Conservation (phyloP, 345 rosid genomes). For the Sonneratia alba region DNA sequence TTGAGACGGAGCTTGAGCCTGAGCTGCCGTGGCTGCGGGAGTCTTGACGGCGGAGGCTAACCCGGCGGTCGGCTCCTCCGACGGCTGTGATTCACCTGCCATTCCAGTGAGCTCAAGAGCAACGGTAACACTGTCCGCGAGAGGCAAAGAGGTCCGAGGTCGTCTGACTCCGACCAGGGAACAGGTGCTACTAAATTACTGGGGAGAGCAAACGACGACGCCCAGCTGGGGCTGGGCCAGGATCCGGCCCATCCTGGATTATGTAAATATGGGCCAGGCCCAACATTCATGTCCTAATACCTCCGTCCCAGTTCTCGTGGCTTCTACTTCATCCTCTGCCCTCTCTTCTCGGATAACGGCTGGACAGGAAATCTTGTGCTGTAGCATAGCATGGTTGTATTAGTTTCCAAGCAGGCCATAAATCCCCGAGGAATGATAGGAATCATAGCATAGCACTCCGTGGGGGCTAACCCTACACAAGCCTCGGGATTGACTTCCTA, state of each 20-base stretch:
- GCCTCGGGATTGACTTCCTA: no score
- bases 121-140: slow-evolving; percentile 10
- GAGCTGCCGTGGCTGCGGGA: slow-evolving; percentile 10
- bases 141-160: slow-evolving; percentile 8
- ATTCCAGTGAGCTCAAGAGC: slow-evolving; percentile 4
- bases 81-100: slow-evolving; percentile 26
- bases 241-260: background rate
- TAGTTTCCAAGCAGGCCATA: no score
- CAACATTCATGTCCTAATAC: background rate
- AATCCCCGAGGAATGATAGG: no score
- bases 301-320: no score
- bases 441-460: no score
- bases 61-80: background rate
- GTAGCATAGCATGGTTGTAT: no score
- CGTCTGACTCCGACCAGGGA: background rate
- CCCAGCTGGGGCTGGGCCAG: background rate
- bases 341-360: no score
- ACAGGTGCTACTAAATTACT: background rate
- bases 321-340: no score
- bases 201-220: background rate
- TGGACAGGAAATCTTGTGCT: no score
- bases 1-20: slow-evolving; percentile 8
- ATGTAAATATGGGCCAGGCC: background rate
- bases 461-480: no score
- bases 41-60: slow-evolving; percentile 1